Conservation (phyloP, 2,329 filamentous ascomycete species). For the Curvularia lunata region DNA sequence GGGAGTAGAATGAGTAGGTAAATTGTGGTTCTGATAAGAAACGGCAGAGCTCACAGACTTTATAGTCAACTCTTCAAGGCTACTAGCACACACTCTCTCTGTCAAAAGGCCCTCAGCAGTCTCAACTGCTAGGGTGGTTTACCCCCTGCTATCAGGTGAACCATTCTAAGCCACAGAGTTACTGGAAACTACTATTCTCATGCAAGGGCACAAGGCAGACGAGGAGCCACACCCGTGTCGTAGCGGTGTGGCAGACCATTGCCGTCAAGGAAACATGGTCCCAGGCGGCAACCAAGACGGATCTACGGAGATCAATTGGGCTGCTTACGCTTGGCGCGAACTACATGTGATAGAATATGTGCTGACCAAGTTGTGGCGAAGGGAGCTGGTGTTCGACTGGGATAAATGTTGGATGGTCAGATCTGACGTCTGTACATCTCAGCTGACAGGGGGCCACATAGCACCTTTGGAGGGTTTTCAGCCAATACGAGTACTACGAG, state of each 20-base stretch:
- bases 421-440: slow-evolving; percentile 15
- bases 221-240: slow-evolving; percentile 2
- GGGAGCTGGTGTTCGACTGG: not conserved
- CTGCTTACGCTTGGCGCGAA: slow-evolving; percentile 7
- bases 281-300: slow-evolving; percentile 1
- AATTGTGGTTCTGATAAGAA: not conserved
- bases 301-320: not conserved
- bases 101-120: not conserved
- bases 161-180: not conserved
- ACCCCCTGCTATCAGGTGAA: slow-evolving; percentile 5
- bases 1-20: not conserved
- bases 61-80: not conserved
- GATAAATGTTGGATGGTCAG: slow-evolving; percentile 4
- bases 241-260: slow-evolving; percentile 9
- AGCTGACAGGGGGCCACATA: slow-evolving; percentile 8
- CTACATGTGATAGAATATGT: slow-evolving; percentile 8
- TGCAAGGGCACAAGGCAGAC: slow-evolving; percentile 6
- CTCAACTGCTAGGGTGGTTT: not conserved
- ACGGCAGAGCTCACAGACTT: not conserved
- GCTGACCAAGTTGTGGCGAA: slow-evolving; percentile 1
- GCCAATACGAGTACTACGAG: slow-evolving; percentile 2
- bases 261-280: slow-evolving; percentile 1
- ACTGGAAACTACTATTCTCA: not conserved
- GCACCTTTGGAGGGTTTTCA: not conserved
- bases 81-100: not conserved